Evolutionary conservation across 2,329 filamentous ascomycete genomes (phyloP), one percentile per base, ranked within the genome.

Genomic region (Lasiodiplodia sp.): DNA sequence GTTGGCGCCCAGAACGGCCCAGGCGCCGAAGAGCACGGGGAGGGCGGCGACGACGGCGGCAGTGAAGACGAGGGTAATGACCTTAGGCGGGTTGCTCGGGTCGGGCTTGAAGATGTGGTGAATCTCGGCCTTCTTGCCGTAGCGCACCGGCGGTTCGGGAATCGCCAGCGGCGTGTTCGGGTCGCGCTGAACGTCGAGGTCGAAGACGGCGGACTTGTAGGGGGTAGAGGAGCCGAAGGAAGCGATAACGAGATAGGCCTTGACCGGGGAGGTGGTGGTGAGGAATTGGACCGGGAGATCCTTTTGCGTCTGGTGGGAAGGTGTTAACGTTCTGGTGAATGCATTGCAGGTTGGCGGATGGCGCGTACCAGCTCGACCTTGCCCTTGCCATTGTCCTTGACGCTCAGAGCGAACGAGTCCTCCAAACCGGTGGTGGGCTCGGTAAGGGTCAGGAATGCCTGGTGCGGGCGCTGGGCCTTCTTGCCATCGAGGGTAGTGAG

Each of bases 351-450:
- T 55, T 68, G 72, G 69, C 64, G 63, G 4, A 4, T 10, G 12
- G 37, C n/a, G 63, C 91, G 72, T 87, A 98, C 94, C 80, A 99
- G 84, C 74, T 96, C 91, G 38, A 97, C 86, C 67, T 89, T 90
- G 25, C 88, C 93, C 82, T 97, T 97, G 73, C 96, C 96, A 75
- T 86, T 93, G 11, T 96, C 92, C 83, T 97, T 97, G 58, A 97
- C 84, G 12, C 83, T 90, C 74, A 99, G 86, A 1, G 94, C 89
- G 75, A 95, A 97, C 0, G 94, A 94, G 28, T 94, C 90, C 80
- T 98, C 94, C 57, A 99, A 85, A 44, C 92, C 93, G 12, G 89
- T 90, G 14, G 85, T 83, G 12, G 86, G 83, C 74, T 98, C 94
- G 74, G 88, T 90, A 69, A 99, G 82, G 18, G 96, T 86, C 66